Percentiles rank a stretch among this genome's conserved stretches.
Conservation (phyloP, 306 rosid species). For the Glycine tomentella region DNA sequence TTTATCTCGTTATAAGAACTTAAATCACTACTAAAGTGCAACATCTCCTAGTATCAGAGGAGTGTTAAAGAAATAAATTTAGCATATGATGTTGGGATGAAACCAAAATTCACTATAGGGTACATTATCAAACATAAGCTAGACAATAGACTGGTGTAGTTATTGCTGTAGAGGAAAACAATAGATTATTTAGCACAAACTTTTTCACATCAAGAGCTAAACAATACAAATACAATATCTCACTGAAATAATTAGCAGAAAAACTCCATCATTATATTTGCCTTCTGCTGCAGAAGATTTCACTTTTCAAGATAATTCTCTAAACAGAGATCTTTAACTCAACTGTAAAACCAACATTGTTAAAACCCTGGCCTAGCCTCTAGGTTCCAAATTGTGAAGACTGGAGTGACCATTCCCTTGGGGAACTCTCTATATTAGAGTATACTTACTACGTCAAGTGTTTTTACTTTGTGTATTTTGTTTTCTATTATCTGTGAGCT, state of each 20-base stretch:
- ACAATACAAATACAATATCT: background rate
- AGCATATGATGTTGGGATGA: conserved; percentile 17
- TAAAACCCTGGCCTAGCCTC: conserved; percentile 14
- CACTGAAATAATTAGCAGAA: conserved; percentile 17
- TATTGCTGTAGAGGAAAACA: background rate
- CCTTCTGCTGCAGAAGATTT: background rate
- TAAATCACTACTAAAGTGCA: conserved; percentile 16
- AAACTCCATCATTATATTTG: background rate
- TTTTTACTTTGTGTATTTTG: too few species aligned
- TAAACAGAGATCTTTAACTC: background rate
- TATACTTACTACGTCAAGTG: too few species aligned
- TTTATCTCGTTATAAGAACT: conserved; percentile 4
- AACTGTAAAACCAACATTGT: background rate
- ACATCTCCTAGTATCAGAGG: conserved; percentile 9
- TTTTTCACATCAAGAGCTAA: background rate
- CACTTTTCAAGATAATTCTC: too few species aligned
- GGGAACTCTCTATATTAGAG: background rate
- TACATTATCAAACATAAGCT: conserved; percentile 9
- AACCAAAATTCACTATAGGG: conserved; percentile 6
- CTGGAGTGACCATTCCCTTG: background rate
- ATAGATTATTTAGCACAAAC: background rate
- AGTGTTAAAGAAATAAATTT: conserved; percentile 20
- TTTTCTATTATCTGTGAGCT: too few species aligned
- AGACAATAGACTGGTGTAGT: background rate
- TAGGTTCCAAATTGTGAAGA: conserved; percentile 1